Base-by-base conservation (phyloP, 371 early-diverging fungal genomes). In the Dichotomocladium elegans region DNA sequence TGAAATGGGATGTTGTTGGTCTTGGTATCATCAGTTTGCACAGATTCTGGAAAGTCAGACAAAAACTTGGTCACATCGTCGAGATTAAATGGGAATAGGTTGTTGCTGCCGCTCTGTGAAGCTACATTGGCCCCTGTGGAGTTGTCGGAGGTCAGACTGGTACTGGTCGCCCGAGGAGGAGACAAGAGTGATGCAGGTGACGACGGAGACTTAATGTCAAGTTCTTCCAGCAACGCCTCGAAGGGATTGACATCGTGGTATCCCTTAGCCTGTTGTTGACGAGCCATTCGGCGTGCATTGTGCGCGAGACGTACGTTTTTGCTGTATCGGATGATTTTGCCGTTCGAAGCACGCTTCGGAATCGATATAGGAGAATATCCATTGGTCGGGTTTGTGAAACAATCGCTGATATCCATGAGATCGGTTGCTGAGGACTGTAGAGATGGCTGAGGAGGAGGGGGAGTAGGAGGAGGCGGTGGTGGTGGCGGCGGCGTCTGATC, bases 261-360 rank as follows among this genome's bases (percentile, higher is more conserved):
- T 24, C 26, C 21, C 33, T 43, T 29, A 10, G 35, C 40, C 40
- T 72, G 53, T 52, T 50, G 50, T 42, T 73, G 65, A 0, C 70
- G 61, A n/a, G 70, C 63, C 50, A 61, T 63, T 3, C 74, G 58
- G 2, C 69, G 54, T 6, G 68, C 70, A 44, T 56, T 63, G 21
- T 73, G 74, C 0, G 74, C 74, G 35, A 67, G 35, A 53, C 65
- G 41, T 4, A 53, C 58, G 31, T 73, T 70, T 37, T 67, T 73
- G 40, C 68, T 73, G 35, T 73, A 73, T 15, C 70, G 63, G 46
- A 73, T 73, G 15, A 58, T 62, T 55, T 70, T 70, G 25, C 74
- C 74, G 31, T 70, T 67, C n/a, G 59, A 48, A 1, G 74, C 57
- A 25, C 74, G 43, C 50, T 73, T 73, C 1, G 74, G 74, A 17